Base-by-base conservation (phyloP, 345 rosid genomes). In the Ailanthus altissimus region DNA sequence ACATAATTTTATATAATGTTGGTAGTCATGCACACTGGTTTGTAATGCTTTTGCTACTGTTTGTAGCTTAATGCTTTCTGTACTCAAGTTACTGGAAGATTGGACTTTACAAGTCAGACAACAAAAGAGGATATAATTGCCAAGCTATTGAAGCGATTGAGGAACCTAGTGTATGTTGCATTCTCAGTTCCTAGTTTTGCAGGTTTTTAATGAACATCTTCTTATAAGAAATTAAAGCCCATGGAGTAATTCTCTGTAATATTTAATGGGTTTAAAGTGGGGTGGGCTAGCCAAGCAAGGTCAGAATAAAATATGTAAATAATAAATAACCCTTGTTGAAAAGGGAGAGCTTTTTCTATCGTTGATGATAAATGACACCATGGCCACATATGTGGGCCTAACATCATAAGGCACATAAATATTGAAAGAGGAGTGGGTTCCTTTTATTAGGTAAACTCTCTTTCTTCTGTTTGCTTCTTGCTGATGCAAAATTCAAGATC, bases 41-140 rank as follows among this genome's bases (percentile, higher is more conserved):
- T 76, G 36, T 81, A 67, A 76, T 54, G 77, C 26, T 69, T 77
- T 72, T 73, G 36, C 57, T 73, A 76, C 51, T 66, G n/a, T 5
- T 45, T 82, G 80, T 74, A 93, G 98, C 92, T 93, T 59, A 93
- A 91, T 81, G 93, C 93, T 78, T 93, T 93, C 86, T 84, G 91
- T 42, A 78, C 94, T 71, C 97, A 93, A 87, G 82, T 93, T 36
- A 81, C 83, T 77, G 89, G 86, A 76, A 83, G 79, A 80, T 80
- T 78, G 88, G 83, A 86, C 74, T 84, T 83, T 83, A 79, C 83
- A 61, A 88, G 87, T 84, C 97, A 87, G 85, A 75, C 89, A 28
- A 81, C 91, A 46, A 84, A 83, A 76, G 88, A 88, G 79, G 94
- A 91, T 74, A 83, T 90, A 70, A 84, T 83, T 58, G 82, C 77